phyloP scores from a whole-genome alignment of 2,329 filamentous ascomycete species.

The Aphanocladium album region DNA sequence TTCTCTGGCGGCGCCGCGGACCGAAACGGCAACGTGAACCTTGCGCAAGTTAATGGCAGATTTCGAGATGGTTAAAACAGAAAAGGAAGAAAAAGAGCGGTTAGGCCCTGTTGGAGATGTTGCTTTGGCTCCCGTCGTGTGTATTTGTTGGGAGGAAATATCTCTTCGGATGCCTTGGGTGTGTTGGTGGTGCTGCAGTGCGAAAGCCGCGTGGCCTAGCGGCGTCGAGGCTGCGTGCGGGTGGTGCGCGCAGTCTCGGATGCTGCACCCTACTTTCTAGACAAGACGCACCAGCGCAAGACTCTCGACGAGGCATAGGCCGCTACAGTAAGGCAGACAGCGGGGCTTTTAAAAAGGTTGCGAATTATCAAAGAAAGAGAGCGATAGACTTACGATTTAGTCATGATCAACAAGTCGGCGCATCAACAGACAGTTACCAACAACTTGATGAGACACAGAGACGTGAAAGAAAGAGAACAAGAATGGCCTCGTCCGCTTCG shows the following conservation, averaged over 20 bases:
- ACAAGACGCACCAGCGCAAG: not conserved
- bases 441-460: not conserved
- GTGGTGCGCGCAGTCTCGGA: not conserved
- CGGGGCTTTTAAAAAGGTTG: not conserved
- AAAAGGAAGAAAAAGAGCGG: not conserved
- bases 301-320: not conserved
- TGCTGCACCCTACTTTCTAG: not conserved
- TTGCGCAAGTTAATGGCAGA: conserved; percentile 11
- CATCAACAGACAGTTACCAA: not conserved
- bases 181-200: not conserved
- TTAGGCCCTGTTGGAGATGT: not conserved
- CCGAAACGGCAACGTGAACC: not conserved
- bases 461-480: not conserved
- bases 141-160: not conserved
- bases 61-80: not conserved
- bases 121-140: not conserved
- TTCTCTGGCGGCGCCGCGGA: conserved; percentile 7
- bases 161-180: not conserved
- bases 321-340: not conserved
- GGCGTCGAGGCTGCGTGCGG: not conserved
- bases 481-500: not conserved
- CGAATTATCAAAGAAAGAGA: not conserved
- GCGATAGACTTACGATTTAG: not conserved
- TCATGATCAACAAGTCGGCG: not conserved
- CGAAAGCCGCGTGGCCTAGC: conserved; percentile 3